Conservation (phyloP, 2,329 filamentous ascomycete genomes). For the Cladosporium sp. region DNA sequence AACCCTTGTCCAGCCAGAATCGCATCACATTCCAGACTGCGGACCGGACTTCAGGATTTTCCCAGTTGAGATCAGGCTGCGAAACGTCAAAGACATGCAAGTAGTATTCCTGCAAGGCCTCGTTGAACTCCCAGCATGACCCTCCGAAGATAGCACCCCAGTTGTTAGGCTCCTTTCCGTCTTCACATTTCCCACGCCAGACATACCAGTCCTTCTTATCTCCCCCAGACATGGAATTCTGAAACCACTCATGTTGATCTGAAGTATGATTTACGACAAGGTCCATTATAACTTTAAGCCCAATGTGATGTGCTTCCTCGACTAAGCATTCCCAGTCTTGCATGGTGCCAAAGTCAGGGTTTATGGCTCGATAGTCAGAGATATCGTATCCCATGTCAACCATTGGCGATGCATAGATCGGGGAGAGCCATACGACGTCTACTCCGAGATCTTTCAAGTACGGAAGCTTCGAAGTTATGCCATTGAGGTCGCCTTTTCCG, state of each 20-base stretch:
- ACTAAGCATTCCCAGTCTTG: conserved; percentile 45
- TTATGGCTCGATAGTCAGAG: conserved; percentile 42
- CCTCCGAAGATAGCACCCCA: conserved; percentile 39
- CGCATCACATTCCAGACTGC: conserved; percentile 44
- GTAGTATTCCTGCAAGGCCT: conserved; percentile 44
- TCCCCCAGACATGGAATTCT: conserved; percentile 47
- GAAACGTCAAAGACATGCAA: conserved; percentile 43
- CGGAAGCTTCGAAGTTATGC: conserved; percentile 61
- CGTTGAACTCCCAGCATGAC: conserved; percentile 43
- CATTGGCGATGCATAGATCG: conserved; percentile 52
- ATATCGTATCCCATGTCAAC: conserved; percentile 54
- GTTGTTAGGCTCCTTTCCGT: conserved; percentile 56
- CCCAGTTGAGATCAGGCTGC: conserved; percentile 48
- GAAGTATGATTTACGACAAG: conserved; percentile 28
- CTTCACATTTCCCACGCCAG: conserved; percentile 56
- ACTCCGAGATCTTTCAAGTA: conserved; percentile 60
- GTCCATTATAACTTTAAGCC: conserved; percentile 42
- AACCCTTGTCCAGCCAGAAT: conserved; percentile 46
- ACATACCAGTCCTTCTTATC: conserved; percentile 61
- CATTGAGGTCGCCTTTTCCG: conserved; percentile 62
- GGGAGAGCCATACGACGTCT: conserved; percentile 64
- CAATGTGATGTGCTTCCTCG: conserved; percentile 38
- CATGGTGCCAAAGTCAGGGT: conserved; percentile 45
- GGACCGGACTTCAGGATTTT: conserved; percentile 39
- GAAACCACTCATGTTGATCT: conserved; percentile 55